Evolutionary conservation across 257 asterid genomes (phyloP), one percentile per base, ranked within the genome.

Genomic region (Solanum corneliomulleri): DNA sequence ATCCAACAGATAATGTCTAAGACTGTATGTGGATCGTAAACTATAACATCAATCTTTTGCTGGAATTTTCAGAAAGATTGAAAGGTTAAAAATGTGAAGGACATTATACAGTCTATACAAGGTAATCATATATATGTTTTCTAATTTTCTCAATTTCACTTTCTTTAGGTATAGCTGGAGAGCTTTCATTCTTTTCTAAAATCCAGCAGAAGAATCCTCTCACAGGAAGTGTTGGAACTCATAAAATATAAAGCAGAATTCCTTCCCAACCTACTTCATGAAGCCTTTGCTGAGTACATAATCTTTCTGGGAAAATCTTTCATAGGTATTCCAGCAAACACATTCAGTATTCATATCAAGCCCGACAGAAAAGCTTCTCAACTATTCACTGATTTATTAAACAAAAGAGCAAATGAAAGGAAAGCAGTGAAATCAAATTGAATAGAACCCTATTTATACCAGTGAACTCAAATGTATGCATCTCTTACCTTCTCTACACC

Each of bases 401-500:
- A 1, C 25, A 47, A 49, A 49, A 81, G 69, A 31, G 18, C 69
- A 29, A 81, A 49, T 49, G 66, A 49, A 81, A 81, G 21, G 7
- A 49, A 81, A 81, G 9, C 69, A 81, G 29, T 29, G 85, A 49
- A 81, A 81, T 49, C 29, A 49, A 29, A 81, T 7, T 49, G 29
- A 29, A 78, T 9, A 27, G 37, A 78, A 49, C 69, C 39, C 29
- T 80, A 16, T 3, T 10, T 29, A 80, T 80, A 29, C 35, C 85
- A 56, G 86, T 23, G 39, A 49, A 82, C 20, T 62, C 41, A 37
- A 6, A 35, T n/a, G 68, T 47, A 70, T 42, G 44, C 39, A 82
- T 44, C 56, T 14, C 87, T 91, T 91, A 95, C 98, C 95, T 91
- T 90, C 70, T 92, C 94, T 83, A 89, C 89, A 84, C 90, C 86